These are phyloP conservation scores for Citrus unshiu DNA, from an alignment of 345 rosid genomes.

Conservation along the genomic window DNA sequence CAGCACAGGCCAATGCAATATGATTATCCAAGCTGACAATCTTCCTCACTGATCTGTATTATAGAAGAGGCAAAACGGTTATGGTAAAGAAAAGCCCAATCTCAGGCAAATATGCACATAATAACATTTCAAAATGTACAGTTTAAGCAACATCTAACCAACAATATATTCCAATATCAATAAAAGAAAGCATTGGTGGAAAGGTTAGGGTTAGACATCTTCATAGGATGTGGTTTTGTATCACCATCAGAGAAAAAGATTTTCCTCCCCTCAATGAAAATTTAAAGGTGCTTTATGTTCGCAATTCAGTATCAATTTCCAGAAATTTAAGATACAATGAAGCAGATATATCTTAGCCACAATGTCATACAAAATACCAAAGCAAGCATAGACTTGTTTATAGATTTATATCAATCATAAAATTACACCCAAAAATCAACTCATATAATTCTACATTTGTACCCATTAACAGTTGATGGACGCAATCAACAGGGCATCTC, in stretches of 20 bases:
- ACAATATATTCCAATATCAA: background rate
- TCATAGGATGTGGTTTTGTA: background rate
- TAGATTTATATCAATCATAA: background rate
- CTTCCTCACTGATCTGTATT: slow-evolving; percentile 72
- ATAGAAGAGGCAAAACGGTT: background rate
- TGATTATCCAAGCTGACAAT: slow-evolving; percentile 80
- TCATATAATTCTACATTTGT: background rate
- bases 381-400: background rate
- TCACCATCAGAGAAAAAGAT: background rate
- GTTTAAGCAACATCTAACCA: background rate
- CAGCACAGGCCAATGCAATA: slow-evolving; percentile 83
- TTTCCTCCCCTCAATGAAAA: background rate
- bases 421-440: background rate
- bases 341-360: background rate
- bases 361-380: background rate
- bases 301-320: background rate
- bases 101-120: background rate
- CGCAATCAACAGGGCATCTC: background rate
- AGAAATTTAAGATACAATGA: background rate
- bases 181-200: background rate
- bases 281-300: background rate
- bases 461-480: background rate
- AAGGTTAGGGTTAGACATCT: background rate
- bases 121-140: background rate
- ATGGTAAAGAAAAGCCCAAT: background rate